Evolutionary conservation across 345 rosid species (phyloP), one percentile per base, ranked within the genome.

Genomic region (Populus davidiana): DNA sequence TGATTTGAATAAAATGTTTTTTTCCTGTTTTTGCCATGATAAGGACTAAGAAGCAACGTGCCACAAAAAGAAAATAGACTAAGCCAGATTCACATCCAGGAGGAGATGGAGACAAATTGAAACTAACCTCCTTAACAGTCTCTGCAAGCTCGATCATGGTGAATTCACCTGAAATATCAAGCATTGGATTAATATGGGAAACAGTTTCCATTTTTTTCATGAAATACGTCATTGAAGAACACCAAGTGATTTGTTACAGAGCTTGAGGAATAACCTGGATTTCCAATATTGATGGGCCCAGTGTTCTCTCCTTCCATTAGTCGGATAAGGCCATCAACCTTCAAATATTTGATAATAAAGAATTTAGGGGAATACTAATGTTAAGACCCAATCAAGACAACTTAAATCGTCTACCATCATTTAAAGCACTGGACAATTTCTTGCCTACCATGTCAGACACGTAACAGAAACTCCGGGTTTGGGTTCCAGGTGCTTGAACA

Each of bases 251-350:
- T 59, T 69, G 31, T 62, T 21, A 2, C 27, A 59, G 29, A 18
- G 59, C 39, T 66, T 21, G 56, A 44, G 68, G 5, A 69, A 27
- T 69, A 1, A 90, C 92, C 92, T 64, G 98, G 98, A 75, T 94
- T 94, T 14, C 98, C 98, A 67, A 93, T 90, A 78, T 94, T 94
- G 74, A 94, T 91, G 3, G 99, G 97, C 27, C 98, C 97, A 6
- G 96, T 95, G 82, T 93, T 80, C 77, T 91, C 94, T 83, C 99
- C 99, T 85, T 93, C 94, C 99, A 95, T 95, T 35, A 93, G 84
- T 27, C 93, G 88, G 82, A 95, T 92, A 52, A 95, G 92, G 72
- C 98, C 99, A 18, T 93, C 94, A 81, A 95, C 99, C 98, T 95
- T 80, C 77, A 81, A 10, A 25, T 59, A 10, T 3, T 8, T 59